Evolutionary conservation across 495 filamentous ascomycete genomes (phyloP).

Genomic region (Sphaerosporella brunnea): DNA sequence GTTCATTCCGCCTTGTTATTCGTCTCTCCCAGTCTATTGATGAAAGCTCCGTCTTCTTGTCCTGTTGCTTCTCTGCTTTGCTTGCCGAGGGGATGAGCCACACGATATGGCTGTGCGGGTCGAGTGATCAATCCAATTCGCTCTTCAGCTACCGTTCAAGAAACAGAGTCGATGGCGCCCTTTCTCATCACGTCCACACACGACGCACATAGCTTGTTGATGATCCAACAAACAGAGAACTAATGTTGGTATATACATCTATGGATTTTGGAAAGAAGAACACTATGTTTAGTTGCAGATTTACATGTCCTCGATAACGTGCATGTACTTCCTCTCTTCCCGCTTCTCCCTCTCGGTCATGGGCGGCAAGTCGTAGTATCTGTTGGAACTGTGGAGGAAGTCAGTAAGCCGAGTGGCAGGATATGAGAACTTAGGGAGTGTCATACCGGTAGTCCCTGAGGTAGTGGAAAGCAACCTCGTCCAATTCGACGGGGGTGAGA

Average conservation of each 20-base stretch:
- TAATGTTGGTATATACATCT: conserved; percentile 15
- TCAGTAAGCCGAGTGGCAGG: conserved; percentile 1
- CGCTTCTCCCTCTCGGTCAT: conserved; percentile 82
- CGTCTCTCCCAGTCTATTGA: no score
- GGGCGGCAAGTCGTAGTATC: conserved; percentile 82
- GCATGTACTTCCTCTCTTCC: conserved; percentile 92
- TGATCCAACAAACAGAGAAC: no score
- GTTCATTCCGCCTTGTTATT: no score
- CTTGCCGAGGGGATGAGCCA: no score
- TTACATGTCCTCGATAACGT: conserved; percentile 79
- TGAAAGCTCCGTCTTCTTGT: no score
- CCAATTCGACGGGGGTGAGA: conserved; percentile 69
- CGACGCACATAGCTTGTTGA: no score
- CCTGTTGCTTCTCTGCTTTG: no score
- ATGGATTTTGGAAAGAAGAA: conserved; percentile 3
- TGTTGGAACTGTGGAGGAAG: conserved; percentile 22
- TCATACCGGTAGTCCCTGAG: conserved; percentile 42
- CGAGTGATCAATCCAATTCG: no score
- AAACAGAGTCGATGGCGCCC: no score
- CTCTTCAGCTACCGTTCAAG: no score
- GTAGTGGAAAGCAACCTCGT: conserved; percentile 74
- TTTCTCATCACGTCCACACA: no score
- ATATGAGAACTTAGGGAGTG: conserved; percentile 29
- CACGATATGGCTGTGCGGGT: neutral
- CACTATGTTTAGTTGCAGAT: conserved; percentile 6